Conservation (phyloP, 1,284 basidiomycete species). For the Papiliotrema flavescens region DNA sequence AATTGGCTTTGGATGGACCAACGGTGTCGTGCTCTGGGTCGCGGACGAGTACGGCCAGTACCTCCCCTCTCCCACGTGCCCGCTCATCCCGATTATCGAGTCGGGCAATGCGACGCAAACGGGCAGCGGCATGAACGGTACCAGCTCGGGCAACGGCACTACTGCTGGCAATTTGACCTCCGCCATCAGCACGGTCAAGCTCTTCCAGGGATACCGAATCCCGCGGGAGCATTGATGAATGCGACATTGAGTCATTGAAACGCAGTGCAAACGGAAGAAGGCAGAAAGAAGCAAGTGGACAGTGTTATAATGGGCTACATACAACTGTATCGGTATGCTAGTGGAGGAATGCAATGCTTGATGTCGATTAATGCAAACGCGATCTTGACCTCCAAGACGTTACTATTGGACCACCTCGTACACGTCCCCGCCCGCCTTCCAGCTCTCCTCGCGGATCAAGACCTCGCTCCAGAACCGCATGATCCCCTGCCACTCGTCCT, state of each 20-base stretch:
- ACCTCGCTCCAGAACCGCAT: slow-evolving; percentile 82
- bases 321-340: neutral
- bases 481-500: slow-evolving; percentile 72
- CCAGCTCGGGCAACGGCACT: slow-evolving; percentile 20
- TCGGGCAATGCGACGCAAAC: neutral
- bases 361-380: neutral
- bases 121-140: slow-evolving; percentile 8
- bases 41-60: slow-evolving; percentile 66
- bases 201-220: slow-evolving; percentile 6
- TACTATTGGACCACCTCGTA: slow-evolving; percentile 59
- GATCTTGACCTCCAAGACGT: neutral
- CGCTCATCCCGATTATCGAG: slow-evolving; percentile 52
- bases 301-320: neutral
- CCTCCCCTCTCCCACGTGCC: slow-evolving; percentile 65
- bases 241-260: neutral
- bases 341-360: neutral
- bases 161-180: neutral
- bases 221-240: neutral
- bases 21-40: slow-evolving; percentile 72
- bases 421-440: slow-evolving; percentile 59
- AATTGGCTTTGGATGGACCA: slow-evolving; percentile 70
- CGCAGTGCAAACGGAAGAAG: neutral
- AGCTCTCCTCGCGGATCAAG: slow-evolving; percentile 54
- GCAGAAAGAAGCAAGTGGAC: neutral
- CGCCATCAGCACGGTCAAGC: neutral